Base-by-base conservation (phyloP, 176 grass and related monocot genomes). In the Otatea glauca region DNA sequence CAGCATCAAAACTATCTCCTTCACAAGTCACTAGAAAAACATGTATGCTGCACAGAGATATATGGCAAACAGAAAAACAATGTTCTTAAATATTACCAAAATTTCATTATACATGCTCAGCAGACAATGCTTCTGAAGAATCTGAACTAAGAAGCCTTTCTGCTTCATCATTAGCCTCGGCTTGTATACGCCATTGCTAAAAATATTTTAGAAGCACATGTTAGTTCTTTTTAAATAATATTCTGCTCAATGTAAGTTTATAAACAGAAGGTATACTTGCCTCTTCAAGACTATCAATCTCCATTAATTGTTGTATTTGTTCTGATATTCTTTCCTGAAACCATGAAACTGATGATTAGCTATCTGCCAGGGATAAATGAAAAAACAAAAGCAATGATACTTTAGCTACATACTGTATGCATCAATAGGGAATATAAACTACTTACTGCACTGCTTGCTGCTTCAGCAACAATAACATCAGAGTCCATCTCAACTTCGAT, bases 401-500 rank as follows among this genome's bases (percentile, higher is more conserved):
- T 43, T 83, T 62, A 67, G 25, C 49, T 76, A 56, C 7, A 53
- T 54, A 72, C 11, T 76, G 56, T 59, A 56, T 29, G 38, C 6
- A 84, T 64, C 43, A 72, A 64, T 48, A 56, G 27, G 61, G 80
- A 53, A 25, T 11, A 83, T 39, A 74, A 74, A 74, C 13, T 86
- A 87, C 95, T 98, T 73, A 95, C 96, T 27, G 91, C 91, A 86
- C 81, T 92, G 43, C 89, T 89, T 74, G 92, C 96, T 77, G 88
- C 93, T 90, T 98, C 96, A 92, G 96, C 96, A 47, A 90, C 89
- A 76, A 98, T 86, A 95, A 98, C 96, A 84, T 92, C 91, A 24
- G 88, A 92, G 81, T 93, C 91, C 96, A 98, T 95, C 88, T 98
- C 96, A 56, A 98, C 89, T 98, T 98, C 96, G 81, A 98, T 98